Evolutionary conservation across 108 stramenopile genomes (phyloP), one percentile per base, ranked within the genome.

Genomic region (Hondaea fermentalgiana): DNA sequence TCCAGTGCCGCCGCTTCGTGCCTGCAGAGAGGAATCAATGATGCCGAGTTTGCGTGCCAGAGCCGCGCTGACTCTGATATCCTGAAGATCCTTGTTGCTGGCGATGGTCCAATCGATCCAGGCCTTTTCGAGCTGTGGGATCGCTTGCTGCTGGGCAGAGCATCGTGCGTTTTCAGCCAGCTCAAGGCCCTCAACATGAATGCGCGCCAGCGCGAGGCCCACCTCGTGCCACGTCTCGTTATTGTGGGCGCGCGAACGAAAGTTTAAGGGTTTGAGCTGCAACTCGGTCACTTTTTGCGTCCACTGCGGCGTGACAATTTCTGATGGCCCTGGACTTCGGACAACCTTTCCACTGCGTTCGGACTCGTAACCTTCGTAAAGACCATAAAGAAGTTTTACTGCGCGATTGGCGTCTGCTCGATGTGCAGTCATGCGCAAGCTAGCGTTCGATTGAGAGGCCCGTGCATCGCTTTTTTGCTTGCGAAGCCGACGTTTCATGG

Each of bases 61-160:
- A 12, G 51, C 51, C 45, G 51, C 45, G 51, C 51, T 53, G 17
- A 53, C 51, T 6, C 51, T 12, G 0, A 35, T 28, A 1, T 3
- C 51, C 6, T 53, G 45, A 16, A 83, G 51, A 43, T 83, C 76
- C 28, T 83, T 83, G 76, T 35, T 83, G 25, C 49, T 53, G 1
- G 76, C 76, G 3, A 83, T 83, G 25, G 76, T 83, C 76, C 76
- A 83, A 23, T 83, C 76, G 25, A 83, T 12, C 76, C 76, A 83
- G n/a, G 45, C 76, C 51, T 83, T 83, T 53, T 83, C 5, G 6
- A 83, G 23, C 12, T 14, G 19, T 10, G 8, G 64, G 64, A 8
- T 23, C 42, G 64, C 64, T 42, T 42, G 64, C 14, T 12, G 25
- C 25, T 17, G 10, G 8, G 25, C 8, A 12, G 45, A 53, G 3